Evolutionary conservation across 345 rosid species (phyloP).

Genomic region (Sonneratia alba): DNA sequence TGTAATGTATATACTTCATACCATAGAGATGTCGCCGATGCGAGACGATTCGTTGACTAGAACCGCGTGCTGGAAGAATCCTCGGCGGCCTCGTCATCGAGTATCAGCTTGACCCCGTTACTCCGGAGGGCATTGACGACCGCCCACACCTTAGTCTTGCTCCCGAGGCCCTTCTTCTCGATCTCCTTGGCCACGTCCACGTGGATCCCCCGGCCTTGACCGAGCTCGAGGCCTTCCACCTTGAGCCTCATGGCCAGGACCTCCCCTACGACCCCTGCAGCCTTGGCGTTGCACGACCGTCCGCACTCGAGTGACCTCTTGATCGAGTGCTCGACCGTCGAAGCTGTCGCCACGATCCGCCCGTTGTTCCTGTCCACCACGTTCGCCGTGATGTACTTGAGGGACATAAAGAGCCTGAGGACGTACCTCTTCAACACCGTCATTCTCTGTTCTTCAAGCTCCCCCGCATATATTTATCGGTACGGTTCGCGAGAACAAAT

Average conservation of each 20-base stretch:
- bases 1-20: neutral
- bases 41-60: neutral
- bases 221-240: conserved; percentile 76
- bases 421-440: conserved; percentile 58
- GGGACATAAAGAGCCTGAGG: conserved; percentile 54
- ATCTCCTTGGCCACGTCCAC: conserved; percentile 59
- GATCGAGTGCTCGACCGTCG: conserved; percentile 70
- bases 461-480: neutral
- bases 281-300: conserved; percentile 72
- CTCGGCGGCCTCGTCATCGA: conserved; percentile 53
- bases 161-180: conserved; percentile 74
- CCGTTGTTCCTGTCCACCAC: conserved; percentile 81
- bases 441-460: conserved; percentile 23
- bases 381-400: conserved; percentile 71
- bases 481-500: neutral
- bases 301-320: conserved; percentile 68
- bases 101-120: conserved; percentile 60
- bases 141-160: conserved; percentile 37
- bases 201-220: conserved; percentile 69
- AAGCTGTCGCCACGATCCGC: conserved; percentile 56
- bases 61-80: conserved; percentile 13
- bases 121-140: conserved; percentile 57
- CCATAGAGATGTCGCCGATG: neutral
- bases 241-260: conserved; percentile 76
- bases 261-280: conserved; percentile 66